These are phyloP conservation scores for Cardamine chenopodiifolia DNA, from an alignment of 345 rosid species.

Conservation along the genomic window DNA sequence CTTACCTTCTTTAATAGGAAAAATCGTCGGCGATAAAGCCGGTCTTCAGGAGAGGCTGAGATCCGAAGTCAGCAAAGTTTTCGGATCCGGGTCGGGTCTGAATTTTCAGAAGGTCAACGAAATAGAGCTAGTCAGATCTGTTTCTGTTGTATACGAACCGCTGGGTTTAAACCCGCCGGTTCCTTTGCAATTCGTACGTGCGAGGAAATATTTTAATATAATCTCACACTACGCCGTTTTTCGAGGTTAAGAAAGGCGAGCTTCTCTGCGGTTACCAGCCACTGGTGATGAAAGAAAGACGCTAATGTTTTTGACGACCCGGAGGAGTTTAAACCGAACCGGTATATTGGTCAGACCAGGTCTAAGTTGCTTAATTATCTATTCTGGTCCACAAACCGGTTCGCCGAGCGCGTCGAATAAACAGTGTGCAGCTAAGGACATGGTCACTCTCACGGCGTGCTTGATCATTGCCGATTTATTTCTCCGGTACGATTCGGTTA, in stretches of 20 bases:
- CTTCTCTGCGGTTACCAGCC: constrained; percentile 79
- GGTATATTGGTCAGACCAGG: constrained; percentile 60
- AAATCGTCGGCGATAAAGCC: constrained; percentile 49
- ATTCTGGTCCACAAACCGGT: constrained; percentile 78
- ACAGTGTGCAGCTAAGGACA: constrained; percentile 82
- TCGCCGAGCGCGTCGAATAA: constrained; percentile 64
- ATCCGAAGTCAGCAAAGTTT: constrained; percentile 54
- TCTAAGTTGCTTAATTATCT: constrained; percentile 53
- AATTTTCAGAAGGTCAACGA: constrained; percentile 61
- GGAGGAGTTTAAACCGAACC: constrained; percentile 65
- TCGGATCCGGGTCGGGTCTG: constrained; percentile 49
- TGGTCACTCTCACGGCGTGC: constrained; percentile 55
- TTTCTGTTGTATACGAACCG: constrained; percentile 79
- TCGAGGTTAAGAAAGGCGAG: constrained; percentile 73
- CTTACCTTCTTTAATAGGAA: constrained; percentile 48
- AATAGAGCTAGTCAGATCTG: constrained; percentile 74
- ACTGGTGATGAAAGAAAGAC: constrained; percentile 71
- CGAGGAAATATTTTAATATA: constrained; percentile 74
- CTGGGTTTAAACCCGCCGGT: constrained; percentile 81
- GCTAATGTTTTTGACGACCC: constrained; percentile 65
- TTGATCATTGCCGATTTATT: constrained; percentile 64
- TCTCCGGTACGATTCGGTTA: constrained; percentile 62
- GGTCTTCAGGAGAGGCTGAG: constrained; percentile 58
- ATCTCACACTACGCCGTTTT: constrained; percentile 70
- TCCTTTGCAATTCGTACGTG: constrained; percentile 66